Evolutionary conservation across 2,329 filamentous ascomycete genomes (phyloP).

Genomic region (Penicillium thymicola): DNA sequence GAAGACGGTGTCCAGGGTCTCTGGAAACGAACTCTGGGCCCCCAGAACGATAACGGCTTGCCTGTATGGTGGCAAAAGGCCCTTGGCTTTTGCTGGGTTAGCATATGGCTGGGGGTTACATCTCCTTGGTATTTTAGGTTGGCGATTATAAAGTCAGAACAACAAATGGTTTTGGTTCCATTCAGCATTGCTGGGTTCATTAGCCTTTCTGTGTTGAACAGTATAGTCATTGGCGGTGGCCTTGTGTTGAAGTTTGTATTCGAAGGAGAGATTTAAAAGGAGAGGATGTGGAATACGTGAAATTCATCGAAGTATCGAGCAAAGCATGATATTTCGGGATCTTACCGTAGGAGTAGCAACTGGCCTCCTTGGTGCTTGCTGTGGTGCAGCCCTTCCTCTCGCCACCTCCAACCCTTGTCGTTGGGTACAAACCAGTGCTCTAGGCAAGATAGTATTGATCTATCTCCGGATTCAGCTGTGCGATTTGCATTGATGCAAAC

Average conservation of each 20-base stretch:
- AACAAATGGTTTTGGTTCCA: neutral
- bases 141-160: neutral
- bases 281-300: neutral
- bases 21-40: constrained; percentile 10
- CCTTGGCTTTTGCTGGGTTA: constrained; percentile 13
- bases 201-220: neutral
- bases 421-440: too few species aligned
- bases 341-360: too few species aligned
- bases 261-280: neutral
- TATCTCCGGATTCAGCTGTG: too few species aligned
- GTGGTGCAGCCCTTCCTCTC: too few species aligned
- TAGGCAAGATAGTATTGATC: too few species aligned
- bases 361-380: too few species aligned
- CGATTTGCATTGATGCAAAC: too few species aligned
- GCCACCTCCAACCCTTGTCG: too few species aligned
- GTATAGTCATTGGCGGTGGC: neutral
- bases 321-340: too few species aligned
- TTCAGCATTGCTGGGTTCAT: neutral
- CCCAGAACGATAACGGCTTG: neutral
- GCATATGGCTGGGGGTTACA: constrained; percentile 14
- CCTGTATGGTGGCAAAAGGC: constrained; percentile 9
- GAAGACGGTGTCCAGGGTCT: constrained; percentile 28
- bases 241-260: neutral
- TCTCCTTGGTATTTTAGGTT: constrained; percentile 16
- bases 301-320: too few species aligned